phyloP scores from a whole-genome alignment of 805 yeast species.

The Kazachstania taianensis region DNA sequence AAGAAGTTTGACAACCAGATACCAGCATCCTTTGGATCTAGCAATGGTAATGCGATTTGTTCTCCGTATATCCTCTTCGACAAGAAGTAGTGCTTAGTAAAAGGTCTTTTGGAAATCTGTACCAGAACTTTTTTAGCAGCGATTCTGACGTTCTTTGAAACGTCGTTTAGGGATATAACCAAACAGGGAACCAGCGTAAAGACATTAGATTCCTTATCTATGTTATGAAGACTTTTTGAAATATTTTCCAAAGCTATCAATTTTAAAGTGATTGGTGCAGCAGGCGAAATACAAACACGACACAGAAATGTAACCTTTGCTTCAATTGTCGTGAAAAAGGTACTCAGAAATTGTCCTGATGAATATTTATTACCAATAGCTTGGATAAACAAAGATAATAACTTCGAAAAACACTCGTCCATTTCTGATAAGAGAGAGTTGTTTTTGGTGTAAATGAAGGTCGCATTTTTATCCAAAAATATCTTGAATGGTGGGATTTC shows the following conservation, averaged over 20 bases:
- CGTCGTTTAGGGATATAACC: slow-evolving; percentile 43
- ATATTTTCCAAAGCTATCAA: slow-evolving; percentile 38
- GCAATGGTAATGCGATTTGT: slow-evolving; percentile 37
- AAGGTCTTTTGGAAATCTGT: slow-evolving; percentile 31
- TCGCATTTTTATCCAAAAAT: slow-evolving; percentile 23
- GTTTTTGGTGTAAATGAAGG: slow-evolving; percentile 21
- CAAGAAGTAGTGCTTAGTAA: slow-evolving; percentile 37
- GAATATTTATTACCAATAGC: slow-evolving; percentile 33
- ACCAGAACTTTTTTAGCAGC: slow-evolving; percentile 33
- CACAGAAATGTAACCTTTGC: slow-evolving; percentile 47
- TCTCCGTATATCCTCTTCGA: slow-evolving; percentile 50
- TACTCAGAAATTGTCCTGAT: slow-evolving; percentile 27
- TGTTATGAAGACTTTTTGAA: slow-evolving; percentile 25
- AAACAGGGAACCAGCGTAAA: slow-evolving; percentile 52
- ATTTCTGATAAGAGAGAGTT: slow-evolving; percentile 27
- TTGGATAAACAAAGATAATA: slow-evolving; percentile 36
- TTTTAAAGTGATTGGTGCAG: slow-evolving; percentile 50
- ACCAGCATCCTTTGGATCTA: slow-evolving; percentile 57
- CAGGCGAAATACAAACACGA: slow-evolving; percentile 46
- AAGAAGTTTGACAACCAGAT: slow-evolving; percentile 33
- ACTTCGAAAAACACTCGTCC: slow-evolving; percentile 32
- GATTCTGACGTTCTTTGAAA: slow-evolving; percentile 41
- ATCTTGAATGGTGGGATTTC: slow-evolving; percentile 23
- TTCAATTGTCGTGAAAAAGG: slow-evolving; percentile 33
- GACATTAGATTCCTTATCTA: slow-evolving; percentile 32